Evolutionary conservation across 129 eudicot species (phyloP).

Genomic region (Apium graveolens): DNA sequence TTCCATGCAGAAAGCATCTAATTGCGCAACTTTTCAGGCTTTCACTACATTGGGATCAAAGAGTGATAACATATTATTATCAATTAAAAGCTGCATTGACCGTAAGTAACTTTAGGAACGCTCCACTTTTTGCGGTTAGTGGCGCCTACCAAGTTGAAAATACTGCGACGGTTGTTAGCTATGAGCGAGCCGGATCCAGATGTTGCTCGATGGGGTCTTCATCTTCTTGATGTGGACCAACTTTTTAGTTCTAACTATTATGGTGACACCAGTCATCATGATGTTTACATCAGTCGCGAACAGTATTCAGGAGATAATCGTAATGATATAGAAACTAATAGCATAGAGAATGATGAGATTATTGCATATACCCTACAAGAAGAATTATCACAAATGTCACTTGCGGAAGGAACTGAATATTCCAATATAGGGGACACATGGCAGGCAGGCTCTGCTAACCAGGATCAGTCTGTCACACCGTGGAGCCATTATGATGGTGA

Average conservation of each 20-base stretch:
- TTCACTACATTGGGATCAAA: not conserved
- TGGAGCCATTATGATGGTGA: slow-evolving; percentile 49
- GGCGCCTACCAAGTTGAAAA: not conserved
- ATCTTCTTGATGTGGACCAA: slow-evolving; percentile 54
- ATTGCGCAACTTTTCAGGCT: not conserved
- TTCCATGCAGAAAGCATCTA: not conserved
- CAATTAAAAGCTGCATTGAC: not conserved
- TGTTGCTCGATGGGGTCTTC: slow-evolving; percentile 54
- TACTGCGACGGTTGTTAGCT: slow-evolving; percentile 10
- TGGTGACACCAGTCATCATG: slow-evolving; percentile 56
- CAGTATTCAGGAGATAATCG: slow-evolving; percentile 34
- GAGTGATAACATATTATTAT: not conserved
- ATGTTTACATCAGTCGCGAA: slow-evolving; percentile 47
- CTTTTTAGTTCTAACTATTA: slow-evolving; percentile 55
- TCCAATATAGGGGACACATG: slow-evolving; percentile 24
- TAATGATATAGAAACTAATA: slow-evolving; percentile 27
- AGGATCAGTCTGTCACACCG: slow-evolving; percentile 37
- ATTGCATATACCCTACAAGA: slow-evolving; percentile 71
- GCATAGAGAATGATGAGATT: slow-evolving; percentile 51
- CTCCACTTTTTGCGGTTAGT: slow-evolving; percentile 9
- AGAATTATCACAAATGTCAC: slow-evolving; percentile 57
- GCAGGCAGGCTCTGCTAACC: slow-evolving; percentile 30
- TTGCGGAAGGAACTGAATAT: slow-evolving; percentile 42
- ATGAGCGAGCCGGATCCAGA: slow-evolving; percentile 69
- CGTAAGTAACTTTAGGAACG: not conserved